Conservation (phyloP, 2,329 filamentous ascomycete species). For the Neurospora sp. region DNA sequence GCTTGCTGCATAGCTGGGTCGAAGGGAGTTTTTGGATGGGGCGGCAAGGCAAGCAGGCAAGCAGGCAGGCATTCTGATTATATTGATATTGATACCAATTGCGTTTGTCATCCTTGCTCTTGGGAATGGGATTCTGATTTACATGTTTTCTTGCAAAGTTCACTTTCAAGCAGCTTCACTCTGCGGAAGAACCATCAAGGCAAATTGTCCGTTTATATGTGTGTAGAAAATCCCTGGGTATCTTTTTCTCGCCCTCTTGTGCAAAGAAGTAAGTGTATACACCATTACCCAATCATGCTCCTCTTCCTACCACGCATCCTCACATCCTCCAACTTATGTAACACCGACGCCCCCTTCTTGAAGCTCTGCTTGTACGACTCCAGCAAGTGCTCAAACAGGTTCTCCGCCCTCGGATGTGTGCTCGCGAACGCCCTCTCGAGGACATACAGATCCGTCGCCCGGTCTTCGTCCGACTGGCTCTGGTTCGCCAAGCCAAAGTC, state of each 20-base stretch:
- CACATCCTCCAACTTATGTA: constrained; percentile 83
- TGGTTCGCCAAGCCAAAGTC: constrained; percentile 88
- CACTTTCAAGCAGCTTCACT: not conserved
- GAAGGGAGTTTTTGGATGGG: constrained; percentile 4
- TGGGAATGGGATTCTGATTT: constrained; percentile 2
- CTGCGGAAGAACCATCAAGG: not conserved
- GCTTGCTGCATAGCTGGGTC: not conserved
- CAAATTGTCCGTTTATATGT: not conserved
- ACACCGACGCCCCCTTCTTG: constrained; percentile 61
- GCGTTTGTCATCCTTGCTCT: not conserved
- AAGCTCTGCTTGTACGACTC: constrained; percentile 63
- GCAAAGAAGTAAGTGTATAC: constrained; percentile 1
- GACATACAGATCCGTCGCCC: constrained; percentile 93
- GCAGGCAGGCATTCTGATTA: not conserved
- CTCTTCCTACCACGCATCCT: constrained; percentile 89
- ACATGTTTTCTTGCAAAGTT: not conserved
- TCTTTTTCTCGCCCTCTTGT: not conserved
- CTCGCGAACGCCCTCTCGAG: constrained; percentile 89
- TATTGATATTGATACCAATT: not conserved
- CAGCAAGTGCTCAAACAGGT: constrained; percentile 63
- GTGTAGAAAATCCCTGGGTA: not conserved
- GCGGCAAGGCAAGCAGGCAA: not conserved
- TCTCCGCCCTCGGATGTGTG: constrained; percentile 80
- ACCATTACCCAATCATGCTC: constrained; percentile 79
- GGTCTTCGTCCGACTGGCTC: constrained; percentile 76